Percentiles rank a stretch among this genome's conserved stretches.
phyloP scores from a whole-genome alignment of 2,329 filamentous ascomycete genomes.

The Colletotrichum theobromicola region DNA sequence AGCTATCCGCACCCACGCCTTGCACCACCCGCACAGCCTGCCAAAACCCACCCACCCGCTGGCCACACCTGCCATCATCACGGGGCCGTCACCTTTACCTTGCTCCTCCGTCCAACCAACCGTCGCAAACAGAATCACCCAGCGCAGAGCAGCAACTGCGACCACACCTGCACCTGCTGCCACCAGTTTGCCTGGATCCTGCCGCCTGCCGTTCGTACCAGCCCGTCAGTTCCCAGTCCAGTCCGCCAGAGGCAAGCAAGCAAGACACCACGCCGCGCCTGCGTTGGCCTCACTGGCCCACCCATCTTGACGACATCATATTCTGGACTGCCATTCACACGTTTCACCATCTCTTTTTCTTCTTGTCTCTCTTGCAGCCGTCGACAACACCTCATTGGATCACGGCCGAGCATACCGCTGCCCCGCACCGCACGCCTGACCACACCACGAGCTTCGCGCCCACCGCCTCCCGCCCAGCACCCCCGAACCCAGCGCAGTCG shows the following conservation, averaged over 20 bases:
- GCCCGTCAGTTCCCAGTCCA: no score
- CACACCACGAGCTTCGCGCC: not conserved
- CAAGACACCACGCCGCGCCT: not conserved
- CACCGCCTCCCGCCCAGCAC: not conserved
- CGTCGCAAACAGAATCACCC: not conserved
- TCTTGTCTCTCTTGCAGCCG: not conserved
- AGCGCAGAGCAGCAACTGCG: not conserved
- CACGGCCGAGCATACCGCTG: constrained; percentile 1
- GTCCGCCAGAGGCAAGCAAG: not conserved
- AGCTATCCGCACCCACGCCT: no score
- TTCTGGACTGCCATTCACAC: not conserved
- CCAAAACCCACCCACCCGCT: not conserved
- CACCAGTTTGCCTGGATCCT: not conserved
- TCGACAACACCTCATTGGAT: not conserved
- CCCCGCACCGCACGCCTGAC: constrained; percentile 7
- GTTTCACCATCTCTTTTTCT: not conserved
- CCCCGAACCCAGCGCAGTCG: not conserved
- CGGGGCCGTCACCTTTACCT: not conserved
- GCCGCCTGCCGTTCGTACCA: not conserved
- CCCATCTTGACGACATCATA: not conserved
- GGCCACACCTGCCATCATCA: constrained; percentile 5
- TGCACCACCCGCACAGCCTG: not conserved
- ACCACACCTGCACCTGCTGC: not conserved
- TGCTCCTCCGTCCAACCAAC: not conserved
- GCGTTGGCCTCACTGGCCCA: not conserved